phyloP scores from a whole-genome alignment of 2,329 filamentous ascomycete genomes.

The Aureobasidium lini region DNA sequence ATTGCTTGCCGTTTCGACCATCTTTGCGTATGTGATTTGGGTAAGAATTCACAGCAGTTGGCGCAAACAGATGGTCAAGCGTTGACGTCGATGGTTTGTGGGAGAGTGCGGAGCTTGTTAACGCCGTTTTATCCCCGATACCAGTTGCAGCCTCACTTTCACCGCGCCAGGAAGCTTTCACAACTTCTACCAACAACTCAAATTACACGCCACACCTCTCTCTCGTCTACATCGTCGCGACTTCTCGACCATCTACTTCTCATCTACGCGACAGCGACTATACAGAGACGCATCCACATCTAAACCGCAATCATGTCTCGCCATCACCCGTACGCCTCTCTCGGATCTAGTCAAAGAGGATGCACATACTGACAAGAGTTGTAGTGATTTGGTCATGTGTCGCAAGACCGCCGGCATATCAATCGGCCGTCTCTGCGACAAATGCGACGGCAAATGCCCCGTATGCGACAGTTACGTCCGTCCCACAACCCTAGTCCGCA shows the following conservation, averaged over 20 bases:
- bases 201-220: background rate
- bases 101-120: background rate
- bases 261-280: no score
- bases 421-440: conserved; percentile 98
- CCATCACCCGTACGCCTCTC: conserved; percentile 71
- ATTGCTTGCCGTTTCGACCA: conserved; percentile 23
- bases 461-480: conserved; percentile 99
- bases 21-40: background rate
- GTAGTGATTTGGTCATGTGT: conserved; percentile 96
- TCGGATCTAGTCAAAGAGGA: background rate
- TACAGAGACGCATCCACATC: background rate
- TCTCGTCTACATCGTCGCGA: background rate
- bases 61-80: background rate
- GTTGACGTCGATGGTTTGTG: conserved; percentile 2
- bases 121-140: background rate
- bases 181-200: no score
- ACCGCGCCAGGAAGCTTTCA: background rate
- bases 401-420: conserved; percentile 96
- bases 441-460: conserved; percentile 98
- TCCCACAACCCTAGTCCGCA: conserved; percentile 91
- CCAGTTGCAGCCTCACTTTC: background rate
- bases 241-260: background rate
- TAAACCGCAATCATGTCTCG: conserved; percentile 61
- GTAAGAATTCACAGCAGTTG: background rate
- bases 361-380: background rate